Percentiles rank a stretch among this genome's conserved stretches.
phyloP scores from a whole-genome alignment of 2,329 filamentous ascomycete genomes.

The Fusarium proliferatum region DNA sequence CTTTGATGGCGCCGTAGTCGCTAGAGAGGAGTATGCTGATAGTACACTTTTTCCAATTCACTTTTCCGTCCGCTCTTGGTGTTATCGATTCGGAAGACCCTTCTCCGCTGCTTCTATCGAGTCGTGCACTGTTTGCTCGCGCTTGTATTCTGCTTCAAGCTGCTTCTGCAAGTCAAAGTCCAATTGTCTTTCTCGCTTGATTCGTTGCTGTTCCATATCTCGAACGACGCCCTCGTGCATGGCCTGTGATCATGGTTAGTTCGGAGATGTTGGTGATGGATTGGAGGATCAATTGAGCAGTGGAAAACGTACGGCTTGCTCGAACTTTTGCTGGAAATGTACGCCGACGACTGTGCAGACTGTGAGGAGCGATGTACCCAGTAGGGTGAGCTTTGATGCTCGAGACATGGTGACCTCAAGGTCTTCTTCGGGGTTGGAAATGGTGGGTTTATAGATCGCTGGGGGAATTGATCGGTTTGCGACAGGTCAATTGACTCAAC shows the following conservation, averaged over 20 bases:
- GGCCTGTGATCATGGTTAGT: slow-evolving; percentile 64
- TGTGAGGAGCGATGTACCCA: slow-evolving; percentile 80
- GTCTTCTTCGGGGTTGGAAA: neutral
- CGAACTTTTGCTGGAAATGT: slow-evolving; percentile 86
- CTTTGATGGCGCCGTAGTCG: neutral
- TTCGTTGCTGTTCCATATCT: slow-evolving; percentile 91
- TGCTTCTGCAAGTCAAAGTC: slow-evolving; percentile 93
- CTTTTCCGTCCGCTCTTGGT: neutral
- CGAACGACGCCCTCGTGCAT: slow-evolving; percentile 97
- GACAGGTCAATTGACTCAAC: neutral
- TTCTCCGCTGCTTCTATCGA: slow-evolving; percentile 46
- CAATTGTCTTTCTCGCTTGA: slow-evolving; percentile 90
- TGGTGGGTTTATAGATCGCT: neutral
- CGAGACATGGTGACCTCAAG: slow-evolving; percentile 75
- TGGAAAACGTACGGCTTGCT: slow-evolving; percentile 75
- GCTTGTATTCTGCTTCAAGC: slow-evolving; percentile 90
- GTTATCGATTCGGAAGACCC: slow-evolving; percentile 42
- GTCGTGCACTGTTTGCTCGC: slow-evolving; percentile 80
- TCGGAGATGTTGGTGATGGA: neutral
- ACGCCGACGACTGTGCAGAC: slow-evolving; percentile 83
- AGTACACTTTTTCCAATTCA: slow-evolving; percentile 2
- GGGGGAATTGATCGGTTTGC: no score
- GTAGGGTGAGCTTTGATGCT: slow-evolving; percentile 87
- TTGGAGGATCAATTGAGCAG: neutral
- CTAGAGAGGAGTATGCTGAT: slow-evolving; percentile 30